Conservation (phyloP, 1,139 yeast species). For the Kazachstania sp. region DNA sequence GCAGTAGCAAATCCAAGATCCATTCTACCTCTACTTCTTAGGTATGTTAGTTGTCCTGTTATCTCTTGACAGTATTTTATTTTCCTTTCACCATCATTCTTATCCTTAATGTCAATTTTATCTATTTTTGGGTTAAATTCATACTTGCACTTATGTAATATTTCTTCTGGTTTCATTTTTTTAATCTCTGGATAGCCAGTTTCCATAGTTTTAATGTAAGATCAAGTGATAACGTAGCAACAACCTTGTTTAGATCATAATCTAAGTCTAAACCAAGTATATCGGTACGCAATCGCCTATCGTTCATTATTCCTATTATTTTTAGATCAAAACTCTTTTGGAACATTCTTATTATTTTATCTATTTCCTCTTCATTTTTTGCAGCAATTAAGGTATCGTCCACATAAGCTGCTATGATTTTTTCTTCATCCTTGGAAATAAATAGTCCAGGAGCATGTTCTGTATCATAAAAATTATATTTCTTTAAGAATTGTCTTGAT, state of each 20-base stretch:
- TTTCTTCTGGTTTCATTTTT: too few species aligned
- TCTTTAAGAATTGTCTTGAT: slow-evolving; percentile 2
- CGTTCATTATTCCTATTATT: slow-evolving; percentile 4
- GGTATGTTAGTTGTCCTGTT: too few species aligned
- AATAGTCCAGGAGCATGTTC: slow-evolving; percentile 5
- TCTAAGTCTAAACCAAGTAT: slow-evolving; percentile 4
- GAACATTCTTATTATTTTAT: background rate
- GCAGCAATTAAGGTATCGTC: slow-evolving; percentile 5
- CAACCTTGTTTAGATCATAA: background rate
- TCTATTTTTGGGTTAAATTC: too few species aligned
- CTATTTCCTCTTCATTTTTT: background rate
- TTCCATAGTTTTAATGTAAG: slow-evolving; percentile 35
- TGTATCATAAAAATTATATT: background rate
- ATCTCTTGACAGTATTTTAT: too few species aligned
- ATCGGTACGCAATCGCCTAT: slow-evolving; percentile 2
- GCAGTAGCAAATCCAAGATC: too few species aligned
- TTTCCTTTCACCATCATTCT: too few species aligned
- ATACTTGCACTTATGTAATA: too few species aligned
- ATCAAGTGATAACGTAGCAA: too few species aligned
- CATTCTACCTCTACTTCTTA: too few species aligned
- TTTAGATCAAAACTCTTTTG: slow-evolving; percentile 5
- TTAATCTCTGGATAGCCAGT: too few species aligned
- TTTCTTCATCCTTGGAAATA: background rate
- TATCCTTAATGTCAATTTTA: too few species aligned
- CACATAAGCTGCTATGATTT: slow-evolving; percentile 4